phyloP scores from a whole-genome alignment of 345 rosid genomes.

The Eucalyptus pauciflora region DNA sequence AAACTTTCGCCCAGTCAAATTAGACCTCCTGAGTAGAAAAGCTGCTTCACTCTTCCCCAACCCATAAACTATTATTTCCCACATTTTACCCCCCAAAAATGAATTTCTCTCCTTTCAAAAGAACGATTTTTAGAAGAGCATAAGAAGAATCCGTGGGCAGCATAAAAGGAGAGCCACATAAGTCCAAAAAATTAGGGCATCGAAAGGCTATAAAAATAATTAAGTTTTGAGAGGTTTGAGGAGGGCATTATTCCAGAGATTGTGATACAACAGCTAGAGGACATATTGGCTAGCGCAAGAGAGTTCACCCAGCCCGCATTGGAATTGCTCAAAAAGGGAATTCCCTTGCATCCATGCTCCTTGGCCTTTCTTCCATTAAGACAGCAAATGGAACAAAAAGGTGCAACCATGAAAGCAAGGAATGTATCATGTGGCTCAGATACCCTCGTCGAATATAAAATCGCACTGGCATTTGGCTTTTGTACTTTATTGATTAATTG shows the following conservation, averaged over 20 bases:
- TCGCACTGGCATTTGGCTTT: too few relatives aligned
- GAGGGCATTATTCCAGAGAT: slow-evolving; percentile 32
- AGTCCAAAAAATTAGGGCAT: slow-evolving; percentile 16
- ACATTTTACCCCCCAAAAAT: not conserved
- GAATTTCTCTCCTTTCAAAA: not conserved
- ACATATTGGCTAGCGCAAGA: slow-evolving; percentile 16
- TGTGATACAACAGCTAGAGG: slow-evolving; percentile 43
- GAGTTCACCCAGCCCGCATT: slow-evolving; percentile 1
- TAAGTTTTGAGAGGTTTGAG: slow-evolving; percentile 20
- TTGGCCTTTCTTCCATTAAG: slow-evolving; percentile 11
- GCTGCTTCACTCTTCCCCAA: not conserved
- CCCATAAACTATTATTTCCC: not conserved
- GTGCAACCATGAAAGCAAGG: slow-evolving; percentile 20
- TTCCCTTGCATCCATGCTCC: slow-evolving; percentile 24
- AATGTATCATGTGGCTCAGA: slow-evolving; percentile 38
- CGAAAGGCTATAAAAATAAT: not conserved
- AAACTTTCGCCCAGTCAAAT: not conserved
- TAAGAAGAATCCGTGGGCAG: slow-evolving; percentile 48
- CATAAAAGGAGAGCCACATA: slow-evolving; percentile 30
- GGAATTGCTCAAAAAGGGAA: slow-evolving; percentile 26
- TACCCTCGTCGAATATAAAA: not conserved
- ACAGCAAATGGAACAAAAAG: slow-evolving; percentile 27
- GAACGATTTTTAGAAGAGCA: slow-evolving; percentile 1
- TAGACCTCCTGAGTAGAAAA: not conserved
- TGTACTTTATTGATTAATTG: not conserved